Percentiles rank a stretch among this genome's conserved stretches.
Conservation (phyloP, 2,329 filamentous ascomycete species). For the Diaporthe amygdali region DNA sequence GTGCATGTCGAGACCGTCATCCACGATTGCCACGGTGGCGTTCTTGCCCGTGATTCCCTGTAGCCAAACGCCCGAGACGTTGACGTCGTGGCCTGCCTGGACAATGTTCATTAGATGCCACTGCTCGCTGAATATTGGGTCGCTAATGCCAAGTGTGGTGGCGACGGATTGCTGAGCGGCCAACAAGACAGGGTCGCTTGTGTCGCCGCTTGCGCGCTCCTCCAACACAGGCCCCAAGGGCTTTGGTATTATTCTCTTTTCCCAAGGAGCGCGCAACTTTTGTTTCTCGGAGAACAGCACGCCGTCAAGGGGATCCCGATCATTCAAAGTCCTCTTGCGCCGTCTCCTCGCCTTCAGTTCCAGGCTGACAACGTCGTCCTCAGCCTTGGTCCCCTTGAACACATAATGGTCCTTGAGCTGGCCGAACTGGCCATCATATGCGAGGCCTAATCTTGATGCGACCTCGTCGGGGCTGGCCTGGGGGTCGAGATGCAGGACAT, state of each 20-base stretch:
- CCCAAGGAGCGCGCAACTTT: conserved; percentile 52
- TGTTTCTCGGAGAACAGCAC: conserved; percentile 84
- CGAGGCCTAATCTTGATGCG: conserved; percentile 74
- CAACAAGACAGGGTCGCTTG: conserved; percentile 35
- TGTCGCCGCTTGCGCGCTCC: conserved; percentile 27
- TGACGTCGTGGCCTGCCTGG: conserved; percentile 87
- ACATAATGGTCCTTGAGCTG: conserved; percentile 82
- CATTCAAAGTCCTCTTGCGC: conserved; percentile 63
- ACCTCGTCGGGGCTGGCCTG: conserved; percentile 70
- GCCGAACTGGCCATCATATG: conserved; percentile 81
- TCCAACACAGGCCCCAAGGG: conserved; percentile 33
- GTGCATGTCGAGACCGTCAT: conserved; percentile 95
- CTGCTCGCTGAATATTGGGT: conserved; percentile 92
- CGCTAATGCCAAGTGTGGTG: conserved; percentile 72
- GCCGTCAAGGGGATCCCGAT: conserved; percentile 68
- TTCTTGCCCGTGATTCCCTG: conserved; percentile 90
- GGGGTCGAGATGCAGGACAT: conserved; percentile 85
- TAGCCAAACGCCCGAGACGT: conserved; percentile 93
- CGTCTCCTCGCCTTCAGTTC: conserved; percentile 60
- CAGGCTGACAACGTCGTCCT: conserved; percentile 62
- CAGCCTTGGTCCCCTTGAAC: conserved; percentile 74
- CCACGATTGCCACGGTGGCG: conserved; percentile 89
- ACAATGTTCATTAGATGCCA: conserved; percentile 93
- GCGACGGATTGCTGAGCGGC: conserved; percentile 67
- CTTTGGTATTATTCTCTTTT: conserved; percentile 56